phyloP scores from a whole-genome alignment of 108 stramenopile species.

The Cyclotella sp. region DNA sequence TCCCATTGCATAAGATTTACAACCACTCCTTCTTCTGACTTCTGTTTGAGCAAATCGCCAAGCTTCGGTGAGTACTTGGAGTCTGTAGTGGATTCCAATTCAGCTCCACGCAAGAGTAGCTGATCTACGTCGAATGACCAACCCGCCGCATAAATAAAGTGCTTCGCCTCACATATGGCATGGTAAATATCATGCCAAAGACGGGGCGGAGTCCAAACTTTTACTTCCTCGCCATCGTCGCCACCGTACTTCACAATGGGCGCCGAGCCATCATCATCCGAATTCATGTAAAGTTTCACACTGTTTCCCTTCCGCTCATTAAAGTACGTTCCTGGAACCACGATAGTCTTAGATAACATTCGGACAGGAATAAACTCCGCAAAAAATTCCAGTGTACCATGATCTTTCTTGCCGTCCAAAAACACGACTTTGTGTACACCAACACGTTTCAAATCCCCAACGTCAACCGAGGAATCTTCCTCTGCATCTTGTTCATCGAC shows the following conservation, averaged over 20 bases:
- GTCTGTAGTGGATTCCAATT: conserved; percentile 16
- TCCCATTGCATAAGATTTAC: conserved; percentile 65
- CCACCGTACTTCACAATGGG: conserved; percentile 48
- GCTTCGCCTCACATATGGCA: conserved; percentile 52
- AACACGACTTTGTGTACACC: conserved; percentile 57
- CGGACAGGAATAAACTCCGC: conserved; percentile 56
- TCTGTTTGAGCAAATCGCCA: conserved; percentile 50
- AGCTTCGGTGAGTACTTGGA: conserved; percentile 44
- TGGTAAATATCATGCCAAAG: conserved; percentile 59
- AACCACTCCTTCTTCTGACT: conserved; percentile 51
- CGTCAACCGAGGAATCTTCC: conserved; percentile 12
- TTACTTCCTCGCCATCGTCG: conserved; percentile 1
- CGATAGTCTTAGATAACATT: conserved; percentile 45
- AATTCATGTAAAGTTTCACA: conserved; percentile 60
- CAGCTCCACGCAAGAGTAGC: conserved; percentile 48
- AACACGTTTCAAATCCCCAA: conserved; percentile 50
- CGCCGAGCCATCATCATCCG: conserved; percentile 54
- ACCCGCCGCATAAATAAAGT: conserved; percentile 54
- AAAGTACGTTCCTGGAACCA: conserved; percentile 57
- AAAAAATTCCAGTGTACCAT: conserved; percentile 57
- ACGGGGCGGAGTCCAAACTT: conserved; percentile 43
- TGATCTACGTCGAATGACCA: conserved; percentile 56
- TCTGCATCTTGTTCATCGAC: conserved; percentile 28
- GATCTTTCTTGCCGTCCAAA: conserved; percentile 43
- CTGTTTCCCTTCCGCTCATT: conserved; percentile 36